Percentiles rank a stretch among this genome's conserved stretches.
Conservation (phyloP, 768 basidiomycete species). For the Pleurotus salmoneostramineus region DNA sequence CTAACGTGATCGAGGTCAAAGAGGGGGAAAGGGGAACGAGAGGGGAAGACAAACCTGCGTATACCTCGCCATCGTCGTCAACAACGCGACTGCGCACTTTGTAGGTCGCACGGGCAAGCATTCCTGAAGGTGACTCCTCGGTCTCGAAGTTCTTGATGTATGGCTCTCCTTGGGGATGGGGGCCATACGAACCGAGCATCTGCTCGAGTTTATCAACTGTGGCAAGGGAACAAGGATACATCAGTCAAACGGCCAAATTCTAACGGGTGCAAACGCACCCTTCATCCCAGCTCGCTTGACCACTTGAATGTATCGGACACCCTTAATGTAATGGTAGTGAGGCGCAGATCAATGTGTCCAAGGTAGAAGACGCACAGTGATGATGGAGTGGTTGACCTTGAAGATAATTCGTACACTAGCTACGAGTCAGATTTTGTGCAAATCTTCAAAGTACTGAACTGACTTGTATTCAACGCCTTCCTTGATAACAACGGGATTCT, state of each 20-base stretch:
- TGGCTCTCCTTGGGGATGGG: constrained; percentile 55
- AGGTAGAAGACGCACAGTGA: constrained; percentile 49
- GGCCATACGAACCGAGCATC: constrained; percentile 95
- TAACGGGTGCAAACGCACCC: constrained; percentile 39
- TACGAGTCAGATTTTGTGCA: constrained; percentile 8
- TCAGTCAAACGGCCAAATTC: background rate
- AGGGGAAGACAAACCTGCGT: constrained; percentile 53
- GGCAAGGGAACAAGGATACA: background rate
- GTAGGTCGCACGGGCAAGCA: constrained; percentile 84
- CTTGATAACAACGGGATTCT: constrained; percentile 75
- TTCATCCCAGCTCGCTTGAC: constrained; percentile 77
- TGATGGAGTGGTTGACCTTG: constrained; percentile 88
- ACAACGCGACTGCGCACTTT: constrained; percentile 75
- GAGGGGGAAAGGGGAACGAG: background rate
- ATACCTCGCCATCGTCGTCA: constrained; percentile 83
- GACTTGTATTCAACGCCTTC: constrained; percentile 90
- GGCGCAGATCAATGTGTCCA: background rate
- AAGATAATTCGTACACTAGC: constrained; percentile 74
- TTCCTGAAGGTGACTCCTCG: constrained; percentile 70
- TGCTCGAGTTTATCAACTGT: constrained; percentile 88
- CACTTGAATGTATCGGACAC: constrained; percentile 83
- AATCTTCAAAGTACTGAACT: constrained; percentile 13
- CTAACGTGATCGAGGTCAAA: constrained; percentile 25
- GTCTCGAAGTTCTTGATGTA: constrained; percentile 76
- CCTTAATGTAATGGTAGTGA: constrained; percentile 36